Conservation (phyloP, 352 stramenopile species). For the Phytopythium sindhum region DNA sequence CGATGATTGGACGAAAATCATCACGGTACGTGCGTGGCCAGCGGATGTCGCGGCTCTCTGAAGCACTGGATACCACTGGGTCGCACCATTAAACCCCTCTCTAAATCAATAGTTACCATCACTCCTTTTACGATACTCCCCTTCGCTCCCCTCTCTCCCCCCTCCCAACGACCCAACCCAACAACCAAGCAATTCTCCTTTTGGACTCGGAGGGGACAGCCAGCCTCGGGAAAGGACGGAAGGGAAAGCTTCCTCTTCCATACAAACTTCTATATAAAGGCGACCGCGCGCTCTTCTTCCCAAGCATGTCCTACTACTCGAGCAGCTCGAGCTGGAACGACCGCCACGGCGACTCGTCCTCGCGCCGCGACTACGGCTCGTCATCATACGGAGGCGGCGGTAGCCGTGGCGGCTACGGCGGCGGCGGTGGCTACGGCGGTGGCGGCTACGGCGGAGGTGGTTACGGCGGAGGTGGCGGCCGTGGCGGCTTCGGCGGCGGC, state of each 20-base stretch:
- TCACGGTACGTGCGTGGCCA: constrained; percentile 5
- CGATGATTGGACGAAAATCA: background rate
- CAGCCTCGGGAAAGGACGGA: constrained; percentile 14
- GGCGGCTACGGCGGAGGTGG: constrained; percentile 16
- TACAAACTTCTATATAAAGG: constrained; percentile 2
- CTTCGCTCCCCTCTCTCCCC: background rate
- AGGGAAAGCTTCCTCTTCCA: background rate
- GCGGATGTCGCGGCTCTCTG: background rate
- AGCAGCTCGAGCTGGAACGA: constrained; percentile 56
- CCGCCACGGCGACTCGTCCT: constrained; percentile 73
- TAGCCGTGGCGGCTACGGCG: constrained; percentile 23
- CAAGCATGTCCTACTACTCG: constrained; percentile 23
- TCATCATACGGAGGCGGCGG: constrained; percentile 29
- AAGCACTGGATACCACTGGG: background rate
- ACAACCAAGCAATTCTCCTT: constrained; percentile 3
- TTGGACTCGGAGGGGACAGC: background rate
- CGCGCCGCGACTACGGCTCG: constrained; percentile 54
- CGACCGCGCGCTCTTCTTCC: background rate
- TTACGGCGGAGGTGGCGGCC: constrained; percentile 28
- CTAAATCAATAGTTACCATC: background rate
- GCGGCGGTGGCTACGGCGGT: constrained; percentile 27
- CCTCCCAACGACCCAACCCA: background rate
- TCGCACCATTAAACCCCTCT: background rate
- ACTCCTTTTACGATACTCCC: background rate
- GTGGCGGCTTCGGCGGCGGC: constrained; percentile 24